phyloP scores from a whole-genome alignment of 1,139 yeast genomes.

The Entelexis sorbosivorans region DNA sequence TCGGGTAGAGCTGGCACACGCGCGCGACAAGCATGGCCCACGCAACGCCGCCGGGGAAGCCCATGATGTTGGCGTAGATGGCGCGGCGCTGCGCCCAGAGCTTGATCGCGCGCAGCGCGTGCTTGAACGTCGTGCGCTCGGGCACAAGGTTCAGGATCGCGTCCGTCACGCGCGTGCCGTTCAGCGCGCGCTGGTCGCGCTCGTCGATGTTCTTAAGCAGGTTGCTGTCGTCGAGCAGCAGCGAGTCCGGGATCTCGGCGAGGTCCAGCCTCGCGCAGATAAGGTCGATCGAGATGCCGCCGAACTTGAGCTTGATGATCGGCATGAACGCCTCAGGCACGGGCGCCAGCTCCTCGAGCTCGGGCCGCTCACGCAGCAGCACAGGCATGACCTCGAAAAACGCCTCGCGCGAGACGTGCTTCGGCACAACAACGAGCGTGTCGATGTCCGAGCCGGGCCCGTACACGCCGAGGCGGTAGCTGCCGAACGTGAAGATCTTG shows the following conservation, averaged over 20 bases:
- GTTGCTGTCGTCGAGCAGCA: conserved; percentile 75
- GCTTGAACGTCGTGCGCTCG: conserved; percentile 82
- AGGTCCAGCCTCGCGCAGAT: conserved; percentile 72
- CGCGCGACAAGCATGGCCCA: conserved; percentile 99
- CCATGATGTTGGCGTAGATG: conserved; percentile 84
- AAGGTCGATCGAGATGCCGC: conserved; percentile 83
- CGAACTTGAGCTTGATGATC: conserved; percentile 74
- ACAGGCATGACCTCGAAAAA: conserved; percentile 71
- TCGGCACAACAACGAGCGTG: conserved; percentile 88
- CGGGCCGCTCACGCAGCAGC: conserved; percentile 57
- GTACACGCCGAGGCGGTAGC: conserved; percentile 86
- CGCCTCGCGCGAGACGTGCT: conserved; percentile 83
- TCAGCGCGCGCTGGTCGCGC: conserved; percentile 72
- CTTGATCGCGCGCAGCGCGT: conserved; percentile 83
- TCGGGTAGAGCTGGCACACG: conserved; percentile 91
- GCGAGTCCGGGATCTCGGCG: conserved; percentile 63
- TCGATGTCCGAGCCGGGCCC: conserved; percentile 99
- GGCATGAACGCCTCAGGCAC: conserved; percentile 98
- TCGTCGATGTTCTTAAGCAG: conserved; percentile 79
- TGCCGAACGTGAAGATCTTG: conserved; percentile 87
- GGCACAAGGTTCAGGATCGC: conserved; percentile 84
- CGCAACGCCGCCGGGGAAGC: conserved; percentile 99
- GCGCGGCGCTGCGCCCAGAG: conserved; percentile 97
- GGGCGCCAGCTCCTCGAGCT: conserved; percentile 76
- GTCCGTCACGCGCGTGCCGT: conserved; percentile 96